These are phyloP conservation scores for Inga oerstediana DNA, from an alignment of 306 rosid genomes.

Conservation along the genomic window DNA sequence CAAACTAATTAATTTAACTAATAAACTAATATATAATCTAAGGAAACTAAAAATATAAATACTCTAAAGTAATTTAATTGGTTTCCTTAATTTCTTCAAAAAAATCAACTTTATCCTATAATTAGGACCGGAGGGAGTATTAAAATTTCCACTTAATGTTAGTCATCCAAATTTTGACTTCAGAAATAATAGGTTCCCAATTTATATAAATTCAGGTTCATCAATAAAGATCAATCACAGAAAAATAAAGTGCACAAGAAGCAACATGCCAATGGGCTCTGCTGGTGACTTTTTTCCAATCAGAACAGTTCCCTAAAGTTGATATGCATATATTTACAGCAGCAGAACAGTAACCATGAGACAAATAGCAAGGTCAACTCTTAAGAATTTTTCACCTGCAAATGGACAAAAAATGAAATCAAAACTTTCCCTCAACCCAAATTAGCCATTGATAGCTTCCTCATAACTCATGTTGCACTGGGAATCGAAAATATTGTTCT, in stretches of 20 bases:
- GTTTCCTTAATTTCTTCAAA: too few relatives aligned
- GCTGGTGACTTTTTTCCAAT: background rate
- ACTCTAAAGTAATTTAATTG: too few relatives aligned
- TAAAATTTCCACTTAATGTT: background rate
- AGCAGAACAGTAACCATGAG: slow-evolving; percentile 2
- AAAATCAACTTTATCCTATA: too few relatives aligned
- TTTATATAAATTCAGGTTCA: background rate
- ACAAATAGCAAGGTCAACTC: slow-evolving; percentile 8
- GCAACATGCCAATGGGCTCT: background rate
- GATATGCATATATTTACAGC: background rate
- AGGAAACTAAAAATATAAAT: too few relatives aligned
- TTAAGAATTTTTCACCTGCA: background rate
- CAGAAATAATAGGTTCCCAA: background rate
- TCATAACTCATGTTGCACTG: background rate
- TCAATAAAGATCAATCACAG: background rate
- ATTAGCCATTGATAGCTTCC: background rate
- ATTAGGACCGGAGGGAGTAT: too few relatives aligned
- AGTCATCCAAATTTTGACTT: slow-evolving; percentile 26
- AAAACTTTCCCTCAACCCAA: background rate
- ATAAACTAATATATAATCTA: too few relatives aligned
- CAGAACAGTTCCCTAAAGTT: background rate
- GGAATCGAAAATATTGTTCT: background rate
- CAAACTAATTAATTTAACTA: too few relatives aligned
- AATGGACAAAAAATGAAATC: slow-evolving; percentile 6
- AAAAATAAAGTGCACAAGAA: slow-evolving; percentile 7